Conservation (phyloP, 1,284 basidiomycete genomes). For the Paramarasmius palmivorus region DNA sequence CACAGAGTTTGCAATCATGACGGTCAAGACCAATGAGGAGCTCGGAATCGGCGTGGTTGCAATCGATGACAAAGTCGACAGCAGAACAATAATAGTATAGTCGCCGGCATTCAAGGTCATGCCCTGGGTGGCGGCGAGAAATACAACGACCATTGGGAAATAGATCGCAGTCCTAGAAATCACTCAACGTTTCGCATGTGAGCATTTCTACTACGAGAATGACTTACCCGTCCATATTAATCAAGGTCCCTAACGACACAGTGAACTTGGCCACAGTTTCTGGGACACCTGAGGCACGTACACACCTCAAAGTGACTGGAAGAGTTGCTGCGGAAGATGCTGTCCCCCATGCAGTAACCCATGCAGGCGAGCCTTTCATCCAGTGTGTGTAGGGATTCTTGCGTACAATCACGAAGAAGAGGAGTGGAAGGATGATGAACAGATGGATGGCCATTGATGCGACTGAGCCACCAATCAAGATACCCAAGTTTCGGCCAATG, state of each 20-base stretch:
- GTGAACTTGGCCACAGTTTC: not conserved
- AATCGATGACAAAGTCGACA: not conserved
- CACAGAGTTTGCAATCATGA: not conserved
- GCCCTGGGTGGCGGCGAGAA: not conserved
- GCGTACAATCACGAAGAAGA: not conserved
- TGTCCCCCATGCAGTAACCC: not conserved
- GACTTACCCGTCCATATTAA: not conserved
- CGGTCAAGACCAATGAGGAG: not conserved
- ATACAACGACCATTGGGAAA: not conserved
- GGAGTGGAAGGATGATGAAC: not conserved
- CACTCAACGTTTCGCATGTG: not conserved
- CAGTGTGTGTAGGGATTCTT: not conserved
- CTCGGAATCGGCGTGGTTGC: not conserved
- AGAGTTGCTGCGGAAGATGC: not conserved
- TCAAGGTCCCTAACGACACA: not conserved
- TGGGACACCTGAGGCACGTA: not conserved
- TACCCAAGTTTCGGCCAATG: not conserved
- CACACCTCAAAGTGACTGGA: not conserved
- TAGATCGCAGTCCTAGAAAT: not conserved
- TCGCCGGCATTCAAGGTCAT: not conserved
- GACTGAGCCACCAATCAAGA: not conserved
- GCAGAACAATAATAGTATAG: not conserved
- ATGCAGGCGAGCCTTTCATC: not conserved
- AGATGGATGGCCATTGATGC: not conserved
- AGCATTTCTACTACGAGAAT: not conserved